phyloP scores from a whole-genome alignment of 2,329 filamentous ascomycete genomes.

The Lecanosticta acicola region DNA sequence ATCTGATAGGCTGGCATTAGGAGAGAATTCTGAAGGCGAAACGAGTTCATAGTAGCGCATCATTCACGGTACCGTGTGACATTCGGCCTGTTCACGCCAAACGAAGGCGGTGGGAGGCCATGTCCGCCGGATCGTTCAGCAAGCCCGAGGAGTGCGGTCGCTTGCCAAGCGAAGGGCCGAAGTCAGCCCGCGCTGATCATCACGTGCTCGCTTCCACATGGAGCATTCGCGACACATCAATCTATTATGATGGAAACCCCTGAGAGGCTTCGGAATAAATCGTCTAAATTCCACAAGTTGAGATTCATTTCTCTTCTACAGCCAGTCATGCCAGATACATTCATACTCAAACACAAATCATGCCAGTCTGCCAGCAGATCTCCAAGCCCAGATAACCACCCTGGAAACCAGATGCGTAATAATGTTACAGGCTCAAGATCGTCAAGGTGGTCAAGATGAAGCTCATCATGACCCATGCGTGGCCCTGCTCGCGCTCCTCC shows the following conservation, averaged over 20 bases:
- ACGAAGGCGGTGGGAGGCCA: no score
- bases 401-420: neutral
- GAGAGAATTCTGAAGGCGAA: no score
- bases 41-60: no score
- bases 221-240: no score
- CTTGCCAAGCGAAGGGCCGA: no score
- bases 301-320: neutral
- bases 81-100: no score
- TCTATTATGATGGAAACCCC: neutral
- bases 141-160: no score
- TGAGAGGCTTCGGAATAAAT: neutral
- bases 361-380: constrained; percentile 1
- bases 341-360: constrained; percentile 1
- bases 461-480: neutral
- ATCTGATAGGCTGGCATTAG: no score
- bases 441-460: constrained; percentile 2
- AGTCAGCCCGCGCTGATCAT: no score
- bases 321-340: neutral
- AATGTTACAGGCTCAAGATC: constrained; percentile 4
- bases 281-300: neutral
- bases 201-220: no score
- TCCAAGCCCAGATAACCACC: constrained; percentile 4
- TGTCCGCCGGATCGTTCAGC: no score
- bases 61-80: no score
- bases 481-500: constrained; percentile 5